Evolutionary conservation across 2,329 filamentous ascomycete species (phyloP), one percentile per base, ranked within the genome.

Genomic region (Colletotrichum viniferum): DNA sequence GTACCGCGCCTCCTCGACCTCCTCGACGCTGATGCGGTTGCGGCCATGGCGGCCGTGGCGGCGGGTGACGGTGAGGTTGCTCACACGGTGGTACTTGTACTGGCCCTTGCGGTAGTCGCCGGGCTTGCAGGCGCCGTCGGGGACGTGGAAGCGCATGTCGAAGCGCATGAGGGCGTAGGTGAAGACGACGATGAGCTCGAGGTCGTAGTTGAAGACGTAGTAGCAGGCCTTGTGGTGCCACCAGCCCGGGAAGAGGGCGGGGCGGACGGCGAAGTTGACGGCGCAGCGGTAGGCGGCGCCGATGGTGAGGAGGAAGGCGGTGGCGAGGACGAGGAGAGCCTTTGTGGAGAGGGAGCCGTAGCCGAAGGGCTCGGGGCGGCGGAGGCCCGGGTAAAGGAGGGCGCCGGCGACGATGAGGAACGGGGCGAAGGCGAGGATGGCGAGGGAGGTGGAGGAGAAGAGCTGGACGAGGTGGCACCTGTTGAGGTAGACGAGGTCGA

Each of bases 131-230:
- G 92, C 92, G 60, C 94, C 93, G 81, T 97, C 86, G 71, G 74
- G 74, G 61, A 76, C 56, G 61, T 93, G 89, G 85, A 96, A 97
- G 56, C 94, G 90, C 76, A 89, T 88, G 82, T 98, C 96, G 76
- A 97, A 92, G 36, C 95, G 90, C 24, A 89, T 83, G 18, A 94
- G 80, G 1, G 92, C 88, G 83, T 94, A 96, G 10, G 92, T 85
- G 69, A 88, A 89, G 6, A 96, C 88, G 48, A 95, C 91, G 28
- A 94, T 81, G 55, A 96, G 85, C 84, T 98, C 96, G 48, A 96
- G 87, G 18, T 86, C 86, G 81, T 94, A 97, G 85, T 95, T 94
- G 86, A 97, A 94, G 81, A 92, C 85, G 85, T 97, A 98, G 86
- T 95, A 98, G 79, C 90, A 91, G 3, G 92, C 90, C 82, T 93